Percentiles rank a stretch among this genome's conserved stretches.
Conservation (phyloP, 2,329 filamentous ascomycete species). For the Tolypocladium amazonense region DNA sequence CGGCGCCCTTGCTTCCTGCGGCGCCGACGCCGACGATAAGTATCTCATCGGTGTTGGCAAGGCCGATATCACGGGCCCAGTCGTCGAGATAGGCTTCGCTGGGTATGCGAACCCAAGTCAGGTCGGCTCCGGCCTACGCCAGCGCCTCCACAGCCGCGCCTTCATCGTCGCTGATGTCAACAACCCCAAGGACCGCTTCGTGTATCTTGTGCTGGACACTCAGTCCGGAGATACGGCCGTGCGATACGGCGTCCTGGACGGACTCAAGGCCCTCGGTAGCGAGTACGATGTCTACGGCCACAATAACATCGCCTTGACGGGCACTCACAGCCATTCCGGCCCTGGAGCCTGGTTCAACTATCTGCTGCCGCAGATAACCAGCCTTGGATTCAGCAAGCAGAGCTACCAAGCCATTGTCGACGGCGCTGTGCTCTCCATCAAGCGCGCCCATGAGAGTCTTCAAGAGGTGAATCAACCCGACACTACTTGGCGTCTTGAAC, state of each 20-base stretch:
- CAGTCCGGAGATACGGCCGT: conserved; percentile 84
- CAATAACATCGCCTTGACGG: conserved; percentile 79
- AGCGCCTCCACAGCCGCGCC: conserved; percentile 78
- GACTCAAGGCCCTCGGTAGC: conserved; percentile 54
- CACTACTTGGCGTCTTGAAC: background rate
- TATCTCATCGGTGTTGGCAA: conserved; percentile 47
- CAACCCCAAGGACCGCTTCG: conserved; percentile 59
- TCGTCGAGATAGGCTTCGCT: conserved; percentile 85
- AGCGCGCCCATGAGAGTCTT: conserved; percentile 54
- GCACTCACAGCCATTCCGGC: conserved; percentile 86
- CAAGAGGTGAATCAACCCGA: conserved; percentile 26
- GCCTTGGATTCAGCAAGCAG: conserved; percentile 73
- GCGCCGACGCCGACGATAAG: conserved; percentile 12
- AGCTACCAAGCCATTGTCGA: conserved; percentile 85
- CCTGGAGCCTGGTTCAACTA: conserved; percentile 94
- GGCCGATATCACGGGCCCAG: conserved; percentile 56
- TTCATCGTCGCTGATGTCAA: conserved; percentile 71
- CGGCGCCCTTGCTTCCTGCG: background rate
- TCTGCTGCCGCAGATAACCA: conserved; percentile 82
- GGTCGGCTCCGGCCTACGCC: conserved; percentile 71
- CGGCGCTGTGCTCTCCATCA: conserved; percentile 71
- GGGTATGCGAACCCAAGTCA: conserved; percentile 85
- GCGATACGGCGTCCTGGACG: conserved; percentile 75
- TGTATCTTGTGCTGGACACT: conserved; percentile 81
- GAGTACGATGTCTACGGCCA: conserved; percentile 67